Conservation (phyloP, 179 eudicot genomes). For the Sideroxylon spinosum region DNA sequence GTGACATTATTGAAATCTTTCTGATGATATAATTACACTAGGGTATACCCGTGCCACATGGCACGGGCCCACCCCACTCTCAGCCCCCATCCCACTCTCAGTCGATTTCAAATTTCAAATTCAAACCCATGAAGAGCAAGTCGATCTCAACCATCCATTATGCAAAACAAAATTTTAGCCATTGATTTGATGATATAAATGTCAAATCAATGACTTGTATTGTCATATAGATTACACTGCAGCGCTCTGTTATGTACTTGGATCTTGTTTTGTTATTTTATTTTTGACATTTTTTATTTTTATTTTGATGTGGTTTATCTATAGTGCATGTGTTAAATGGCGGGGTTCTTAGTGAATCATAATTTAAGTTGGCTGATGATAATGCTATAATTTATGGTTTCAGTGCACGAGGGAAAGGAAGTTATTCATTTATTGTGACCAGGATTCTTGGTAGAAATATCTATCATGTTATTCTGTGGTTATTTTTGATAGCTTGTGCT, state of each 20-base stretch:
- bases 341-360: not conserved
- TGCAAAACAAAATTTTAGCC: too few relatives aligned
- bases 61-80: too few relatives aligned
- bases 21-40: not conserved
- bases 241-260: not conserved
- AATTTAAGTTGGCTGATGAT: not conserved
- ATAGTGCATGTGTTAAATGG: not conserved
- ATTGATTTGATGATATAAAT: too few relatives aligned
- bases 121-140: too few relatives aligned
- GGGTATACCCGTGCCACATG: too few relatives aligned
- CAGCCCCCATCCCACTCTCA: too few relatives aligned
- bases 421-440: slow-evolving; percentile 4
- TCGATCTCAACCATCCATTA: too few relatives aligned
- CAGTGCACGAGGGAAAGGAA: not conserved
- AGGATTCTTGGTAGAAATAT: slow-evolving; percentile 11
- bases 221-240: too few relatives aligned
- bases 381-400: not conserved
- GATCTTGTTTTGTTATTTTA: not conserved
- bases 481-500: slow-evolving; percentile 11
- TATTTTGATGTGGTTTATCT: not conserved
- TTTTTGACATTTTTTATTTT: not conserved
- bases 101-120: too few relatives aligned
- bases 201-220: too few relatives aligned
- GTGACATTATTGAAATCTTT: not conserved
- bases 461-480: slow-evolving; percentile 9